Percentiles rank a stretch among this genome's conserved stretches.
Conservation (phyloP, 2,329 filamentous ascomycete genomes). For the Phialemonium atrogriseum region DNA sequence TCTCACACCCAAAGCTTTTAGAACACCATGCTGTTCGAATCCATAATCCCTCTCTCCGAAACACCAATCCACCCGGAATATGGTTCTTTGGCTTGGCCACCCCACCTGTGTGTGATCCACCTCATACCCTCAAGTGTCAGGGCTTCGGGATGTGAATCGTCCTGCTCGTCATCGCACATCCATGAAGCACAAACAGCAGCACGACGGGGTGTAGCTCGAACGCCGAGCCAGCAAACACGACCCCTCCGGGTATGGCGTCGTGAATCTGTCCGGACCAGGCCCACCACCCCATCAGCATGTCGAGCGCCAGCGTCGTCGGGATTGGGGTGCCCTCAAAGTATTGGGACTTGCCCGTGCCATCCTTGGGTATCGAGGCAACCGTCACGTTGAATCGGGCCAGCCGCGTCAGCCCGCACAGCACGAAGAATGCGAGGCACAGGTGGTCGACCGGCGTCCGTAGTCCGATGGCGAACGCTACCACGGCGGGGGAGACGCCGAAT, state of each 20-base stretch:
- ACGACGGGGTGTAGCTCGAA: constrained; percentile 82
- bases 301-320: constrained; percentile 77
- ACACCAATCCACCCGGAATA: too few species aligned
- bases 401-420: constrained; percentile 87
- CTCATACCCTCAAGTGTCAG: constrained; percentile 21
- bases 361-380: constrained; percentile 80
- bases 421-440: constrained; percentile 73
- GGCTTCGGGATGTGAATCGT: constrained; percentile 92
- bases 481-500: constrained; percentile 85
- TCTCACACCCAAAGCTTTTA: too few species aligned
- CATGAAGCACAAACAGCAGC: constrained; percentile 76
- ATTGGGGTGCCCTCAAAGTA: constrained; percentile 98
- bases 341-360: constrained; percentile 79
- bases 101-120: too few species aligned
- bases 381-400: constrained; percentile 98
- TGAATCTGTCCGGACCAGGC: constrained; percentile 72
- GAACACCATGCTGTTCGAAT: too few species aligned
- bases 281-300: constrained; percentile 84
- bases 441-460: constrained; percentile 80
- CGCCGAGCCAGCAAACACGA: constrained; percentile 54
- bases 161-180: constrained; percentile 92
- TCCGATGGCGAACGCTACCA: constrained; percentile 81
- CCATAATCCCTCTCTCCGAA: too few species aligned
- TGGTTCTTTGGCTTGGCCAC: too few species aligned
- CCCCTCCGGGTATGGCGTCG: constrained; percentile 68